Conservation (phyloP, 768 basidiomycete genomes). For the Pisolithus microcarpus region DNA sequence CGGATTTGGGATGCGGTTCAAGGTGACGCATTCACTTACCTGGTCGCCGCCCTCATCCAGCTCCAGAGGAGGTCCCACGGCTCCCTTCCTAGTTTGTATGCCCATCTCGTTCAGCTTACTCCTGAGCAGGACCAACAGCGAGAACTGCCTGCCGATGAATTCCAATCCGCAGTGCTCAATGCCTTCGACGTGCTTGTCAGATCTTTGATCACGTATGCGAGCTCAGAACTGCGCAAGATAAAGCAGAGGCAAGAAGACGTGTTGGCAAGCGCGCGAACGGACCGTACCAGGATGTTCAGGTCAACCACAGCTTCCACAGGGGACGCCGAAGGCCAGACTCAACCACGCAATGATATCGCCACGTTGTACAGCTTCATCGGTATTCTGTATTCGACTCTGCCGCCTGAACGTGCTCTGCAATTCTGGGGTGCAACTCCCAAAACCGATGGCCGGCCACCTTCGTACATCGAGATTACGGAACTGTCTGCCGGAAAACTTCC, state of each 20-base stretch:
- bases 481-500: slow-evolving; percentile 56
- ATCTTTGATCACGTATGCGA: slow-evolving; percentile 66
- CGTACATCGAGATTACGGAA: slow-evolving; percentile 57
- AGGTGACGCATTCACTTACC: slow-evolving; percentile 71
- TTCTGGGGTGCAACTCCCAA: slow-evolving; percentile 73
- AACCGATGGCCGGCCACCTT: slow-evolving; percentile 31
- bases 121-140: slow-evolving; percentile 30
- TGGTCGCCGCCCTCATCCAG: slow-evolving; percentile 52
- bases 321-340: slow-evolving; percentile 34
- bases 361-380: slow-evolving; percentile 80
- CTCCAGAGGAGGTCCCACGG: slow-evolving; percentile 35
- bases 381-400: slow-evolving; percentile 65
- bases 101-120: slow-evolving; percentile 32
- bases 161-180: slow-evolving; percentile 48
- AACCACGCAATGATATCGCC: slow-evolving; percentile 78
- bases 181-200: slow-evolving; percentile 68
- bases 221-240: slow-evolving; percentile 77
- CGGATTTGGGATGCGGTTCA: slow-evolving; percentile 81
- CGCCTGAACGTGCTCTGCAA: slow-evolving; percentile 70
- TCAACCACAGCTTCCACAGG: slow-evolving; percentile 38
- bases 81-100: slow-evolving; percentile 31
- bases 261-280: slow-evolving; percentile 58
- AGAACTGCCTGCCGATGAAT: slow-evolving; percentile 37
- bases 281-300: slow-evolving; percentile 48
- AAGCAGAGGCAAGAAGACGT: slow-evolving; percentile 88